Conservation (phyloP, 2,329 filamentous ascomycete species). For the Diaporthe batatas region DNA sequence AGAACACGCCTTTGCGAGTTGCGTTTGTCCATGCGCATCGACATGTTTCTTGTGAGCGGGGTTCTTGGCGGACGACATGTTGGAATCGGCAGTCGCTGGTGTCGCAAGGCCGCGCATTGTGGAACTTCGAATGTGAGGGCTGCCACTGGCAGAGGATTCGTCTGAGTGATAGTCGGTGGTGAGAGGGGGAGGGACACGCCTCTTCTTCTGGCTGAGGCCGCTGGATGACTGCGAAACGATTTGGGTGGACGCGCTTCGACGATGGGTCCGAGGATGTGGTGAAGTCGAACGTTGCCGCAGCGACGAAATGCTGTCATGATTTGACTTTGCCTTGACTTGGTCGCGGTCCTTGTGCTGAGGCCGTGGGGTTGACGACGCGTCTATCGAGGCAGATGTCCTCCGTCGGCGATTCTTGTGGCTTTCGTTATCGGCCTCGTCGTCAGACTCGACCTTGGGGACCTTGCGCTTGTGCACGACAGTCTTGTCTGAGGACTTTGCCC, state of each 20-base stretch:
- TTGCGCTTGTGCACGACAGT: constrained; percentile 66
- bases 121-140: constrained; percentile 70
- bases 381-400: constrained; percentile 61
- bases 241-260: constrained; percentile 75
- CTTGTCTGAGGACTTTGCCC: constrained; percentile 58
- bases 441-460: constrained; percentile 66
- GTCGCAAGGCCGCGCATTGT: constrained; percentile 69
- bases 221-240: constrained; percentile 67
- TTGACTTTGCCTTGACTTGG: constrained; percentile 51
- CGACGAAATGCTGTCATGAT: constrained; percentile 50
- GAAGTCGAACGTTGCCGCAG: constrained; percentile 67
- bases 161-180: constrained; percentile 77
- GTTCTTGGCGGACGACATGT: constrained; percentile 77
- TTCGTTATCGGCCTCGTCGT: constrained; percentile 68
- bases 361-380: constrained; percentile 43
- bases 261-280: constrained; percentile 69
- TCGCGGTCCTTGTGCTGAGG: constrained; percentile 44
- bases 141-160: constrained; percentile 72
- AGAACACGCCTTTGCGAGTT: constrained; percentile 89
- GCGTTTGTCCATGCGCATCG: constrained; percentile 92
- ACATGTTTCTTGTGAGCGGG: constrained; percentile 85
- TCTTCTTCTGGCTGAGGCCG: constrained; percentile 71
- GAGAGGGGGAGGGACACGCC: constrained; percentile 71
- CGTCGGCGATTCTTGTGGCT: constrained; percentile 67
- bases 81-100: constrained; percentile 68